Evolutionary conservation across 2,329 filamentous ascomycete species (phyloP), one percentile per base, ranked within the genome.

Genomic region (Paraphaeosphaeria minitans): DNA sequence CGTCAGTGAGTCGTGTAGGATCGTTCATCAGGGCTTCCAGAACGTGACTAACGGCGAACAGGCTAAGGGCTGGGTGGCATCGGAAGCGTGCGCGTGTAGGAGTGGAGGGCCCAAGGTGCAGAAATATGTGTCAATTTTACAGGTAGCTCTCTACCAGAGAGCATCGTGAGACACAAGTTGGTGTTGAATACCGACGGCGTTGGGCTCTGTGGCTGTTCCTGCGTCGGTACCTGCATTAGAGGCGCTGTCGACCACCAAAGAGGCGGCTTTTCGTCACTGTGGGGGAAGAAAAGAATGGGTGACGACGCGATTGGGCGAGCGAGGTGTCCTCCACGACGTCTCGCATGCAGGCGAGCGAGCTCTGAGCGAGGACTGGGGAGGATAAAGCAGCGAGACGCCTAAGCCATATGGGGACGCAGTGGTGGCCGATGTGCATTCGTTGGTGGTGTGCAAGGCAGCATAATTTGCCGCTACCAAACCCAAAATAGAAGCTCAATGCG

Each of bases 181-280:
- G 56, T 58, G 61, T 61, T 57, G 55, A 55, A 60, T 62, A 63
- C 62, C 51, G 37, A 31, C 41, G 27, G 29, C 19, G 29, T 27
- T 46, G 29, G 35, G 3, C 61, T 62, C 62, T 61, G 66, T 64
- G 35, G 35, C 37, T 65, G 76, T 77, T 72, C 76, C 76, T 78
- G 76, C 76, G 71, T 66, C 59, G 24, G 74, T 76, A 74, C 74
- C 74, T 76, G 74, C 74, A 76, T 77, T 75, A 76, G 75, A 62
- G 63, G 64, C 58, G 54, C 60, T 58, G 66, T 55, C 60, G 59
- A 64, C 59, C 67, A 69, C 63, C 54, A 61, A 60, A 62, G 43
- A 58, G 58, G 60, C 55, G 47, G 45, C 19, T 54, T 61, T 64
- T 64, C 66, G 65, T 67, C 63, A 67, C 60, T 75, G 72, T 75